Percentiles rank a stretch among this genome's conserved stretches.
Evolutionary conservation across 768 basidiomycete species (phyloP).

Genomic region (Hericium alpestre): DNA sequence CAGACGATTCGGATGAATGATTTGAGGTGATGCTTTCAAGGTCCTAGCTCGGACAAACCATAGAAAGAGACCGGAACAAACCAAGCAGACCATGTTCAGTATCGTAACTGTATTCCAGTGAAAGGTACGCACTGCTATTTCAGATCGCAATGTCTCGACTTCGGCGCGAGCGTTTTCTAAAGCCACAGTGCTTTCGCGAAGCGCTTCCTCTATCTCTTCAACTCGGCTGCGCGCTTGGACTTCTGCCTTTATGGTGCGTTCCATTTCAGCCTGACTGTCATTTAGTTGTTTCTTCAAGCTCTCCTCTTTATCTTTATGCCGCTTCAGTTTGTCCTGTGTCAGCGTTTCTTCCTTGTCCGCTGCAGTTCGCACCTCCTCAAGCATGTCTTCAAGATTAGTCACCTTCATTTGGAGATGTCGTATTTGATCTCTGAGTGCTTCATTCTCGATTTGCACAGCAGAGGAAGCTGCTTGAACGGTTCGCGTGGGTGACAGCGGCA

Average conservation of each 20-base stretch:
- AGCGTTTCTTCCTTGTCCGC: slow-evolving; percentile 66
- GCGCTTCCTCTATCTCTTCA: slow-evolving; percentile 82
- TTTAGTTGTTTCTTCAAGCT: slow-evolving; percentile 59
- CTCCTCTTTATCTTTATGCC: slow-evolving; percentile 66
- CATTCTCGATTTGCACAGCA: slow-evolving; percentile 90
- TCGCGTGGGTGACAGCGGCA: slow-evolving; percentile 25
- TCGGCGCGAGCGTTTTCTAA: slow-evolving; percentile 87
- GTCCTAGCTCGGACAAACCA: slow-evolving; percentile 34
- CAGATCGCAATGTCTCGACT: slow-evolving; percentile 67
- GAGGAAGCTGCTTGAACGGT: slow-evolving; percentile 38
- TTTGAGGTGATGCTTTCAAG: slow-evolving; percentile 46
- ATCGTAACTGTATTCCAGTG: no score
- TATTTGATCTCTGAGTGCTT: slow-evolving; percentile 83
- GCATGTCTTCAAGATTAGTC: slow-evolving; percentile 64
- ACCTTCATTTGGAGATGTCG: slow-evolving; percentile 77
- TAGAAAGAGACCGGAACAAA: background rate
- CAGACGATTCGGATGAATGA: slow-evolving; percentile 16
- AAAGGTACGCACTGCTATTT: slow-evolving; percentile 52
- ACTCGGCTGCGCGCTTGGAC: slow-evolving; percentile 49
- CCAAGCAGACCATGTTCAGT: no score
- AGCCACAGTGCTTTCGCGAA: slow-evolving; percentile 77
- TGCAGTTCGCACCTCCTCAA: slow-evolving; percentile 64
- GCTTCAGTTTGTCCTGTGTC: slow-evolving; percentile 51
- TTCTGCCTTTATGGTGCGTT: slow-evolving; percentile 54
- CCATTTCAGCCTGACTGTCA: slow-evolving; percentile 54